These are phyloP conservation scores for Podila clonocystis DNA, from an alignment of 192 early-diverging fungal genomes.

Conservation along the genomic window DNA sequence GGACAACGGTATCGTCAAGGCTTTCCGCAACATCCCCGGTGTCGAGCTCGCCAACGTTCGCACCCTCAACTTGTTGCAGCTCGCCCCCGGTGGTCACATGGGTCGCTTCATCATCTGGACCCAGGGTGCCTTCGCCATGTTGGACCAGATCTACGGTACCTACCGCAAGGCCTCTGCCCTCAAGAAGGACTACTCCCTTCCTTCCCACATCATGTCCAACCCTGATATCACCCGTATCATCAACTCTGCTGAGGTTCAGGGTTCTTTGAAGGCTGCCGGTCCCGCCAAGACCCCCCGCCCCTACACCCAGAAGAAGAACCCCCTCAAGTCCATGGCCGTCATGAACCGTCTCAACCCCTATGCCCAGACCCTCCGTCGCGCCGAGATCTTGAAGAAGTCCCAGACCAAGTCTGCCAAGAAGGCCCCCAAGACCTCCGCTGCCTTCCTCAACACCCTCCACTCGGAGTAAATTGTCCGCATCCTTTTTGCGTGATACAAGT, in stretches of 20 bases:
- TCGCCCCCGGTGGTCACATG: slow-evolving; percentile 98
- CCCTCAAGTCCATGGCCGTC: slow-evolving; percentile 89
- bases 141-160: slow-evolving; percentile 95
- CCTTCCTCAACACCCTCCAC: slow-evolving; percentile 49
- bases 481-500: slow-evolving; percentile 7
- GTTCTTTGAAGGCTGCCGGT: slow-evolving; percentile 88
- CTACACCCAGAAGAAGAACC: slow-evolving; percentile 99
- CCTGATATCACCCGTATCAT: slow-evolving; percentile 96
- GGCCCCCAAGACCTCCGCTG: slow-evolving; percentile 53
- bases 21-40: slow-evolving; percentile 99
- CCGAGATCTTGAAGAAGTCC: slow-evolving; percentile 68
- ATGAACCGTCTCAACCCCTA: slow-evolving; percentile 98
- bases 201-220: slow-evolving; percentile 89
- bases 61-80: slow-evolving; percentile 96
- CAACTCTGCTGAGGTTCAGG: slow-evolving; percentile 97
- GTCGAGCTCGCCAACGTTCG: slow-evolving; percentile 94
- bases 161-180: slow-evolving; percentile 76
- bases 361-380: slow-evolving; percentile 86
- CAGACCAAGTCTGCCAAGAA: slow-evolving; percentile 53
- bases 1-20: slow-evolving; percentile 93
- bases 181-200: slow-evolving; percentile 94
- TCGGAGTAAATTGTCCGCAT: slow-evolving; percentile 43
- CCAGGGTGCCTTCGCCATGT: slow-evolving; percentile 87
- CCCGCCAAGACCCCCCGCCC: slow-evolving; percentile 86
- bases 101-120: slow-evolving; percentile 99